A percentile compares a stretch with the other conserved stretches of the same genome.
Conservation (phyloP, 192 early-diverging fungal genomes). For the Ambispora gerdemannii region DNA sequence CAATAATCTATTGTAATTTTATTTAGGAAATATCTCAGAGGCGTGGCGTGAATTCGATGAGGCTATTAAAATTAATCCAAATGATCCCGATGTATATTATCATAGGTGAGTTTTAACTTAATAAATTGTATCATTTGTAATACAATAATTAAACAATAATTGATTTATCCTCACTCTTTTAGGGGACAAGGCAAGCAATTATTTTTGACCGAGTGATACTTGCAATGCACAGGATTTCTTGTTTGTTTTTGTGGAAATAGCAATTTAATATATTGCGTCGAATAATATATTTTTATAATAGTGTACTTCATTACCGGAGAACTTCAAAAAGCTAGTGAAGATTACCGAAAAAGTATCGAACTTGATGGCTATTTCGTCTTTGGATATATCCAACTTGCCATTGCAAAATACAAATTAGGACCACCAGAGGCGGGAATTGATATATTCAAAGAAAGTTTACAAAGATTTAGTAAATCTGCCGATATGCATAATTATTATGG, state of each 20-base stretch:
- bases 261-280: too few species aligned
- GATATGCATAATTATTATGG: constrained; percentile 98
- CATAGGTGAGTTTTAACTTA: constrained; percentile 49
- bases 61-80: constrained; percentile 63
- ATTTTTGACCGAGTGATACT: not conserved
- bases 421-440: constrained; percentile 67
- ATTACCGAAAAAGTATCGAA: constrained; percentile 77
- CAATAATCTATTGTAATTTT: not conserved
- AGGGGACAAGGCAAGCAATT: constrained; percentile 42
- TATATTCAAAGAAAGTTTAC: constrained; percentile 77
- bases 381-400: constrained; percentile 91
- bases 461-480: constrained; percentile 71
- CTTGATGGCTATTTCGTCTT: constrained; percentile 83
- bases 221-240: not conserved
- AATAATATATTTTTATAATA: constrained; percentile 1
- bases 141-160: constrained; percentile 29
- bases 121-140: not conserved
- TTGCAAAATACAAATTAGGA: constrained; percentile 88
- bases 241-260: too few species aligned
- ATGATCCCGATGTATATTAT: constrained; percentile 89
- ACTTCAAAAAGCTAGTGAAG: constrained; percentile 72
- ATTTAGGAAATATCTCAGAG: constrained; percentile 51
- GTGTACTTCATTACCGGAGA: constrained; percentile 84
- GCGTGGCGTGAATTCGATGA: constrained; percentile 68
- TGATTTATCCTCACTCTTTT: constrained; percentile 32